Evolutionary conservation across 2,329 filamentous ascomycete genomes (phyloP).

Genomic region (Diaporthe australafricana): DNA sequence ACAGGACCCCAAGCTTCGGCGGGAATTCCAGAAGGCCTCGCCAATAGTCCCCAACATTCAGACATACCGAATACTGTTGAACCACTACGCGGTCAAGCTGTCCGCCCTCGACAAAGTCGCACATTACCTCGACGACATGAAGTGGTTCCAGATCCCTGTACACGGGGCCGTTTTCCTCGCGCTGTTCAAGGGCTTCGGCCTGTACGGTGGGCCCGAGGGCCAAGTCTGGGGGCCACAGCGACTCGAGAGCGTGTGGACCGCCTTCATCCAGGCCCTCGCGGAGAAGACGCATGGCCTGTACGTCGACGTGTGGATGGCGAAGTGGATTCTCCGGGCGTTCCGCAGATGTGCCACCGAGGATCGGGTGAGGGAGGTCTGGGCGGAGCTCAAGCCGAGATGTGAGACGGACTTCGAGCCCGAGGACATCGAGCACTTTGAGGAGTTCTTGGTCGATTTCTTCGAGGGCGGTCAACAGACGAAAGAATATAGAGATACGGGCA

Average conservation of each 20-base stretch:
- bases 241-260: conserved; percentile 75
- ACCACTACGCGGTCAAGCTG: conserved; percentile 74
- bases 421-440: conserved; percentile 40
- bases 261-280: conserved; percentile 69
- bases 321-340: conserved; percentile 73
- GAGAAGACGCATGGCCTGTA: conserved; percentile 58
- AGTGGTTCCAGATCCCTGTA: conserved; percentile 72
- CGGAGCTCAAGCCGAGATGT: conserved; percentile 61
- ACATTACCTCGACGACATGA: conserved; percentile 85
- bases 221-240: conserved; percentile 78
- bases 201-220: conserved; percentile 73
- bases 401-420: conserved; percentile 51
- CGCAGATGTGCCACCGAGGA: conserved; percentile 66
- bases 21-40: conserved; percentile 69
- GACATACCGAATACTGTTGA: conserved; percentile 84
- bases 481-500: conserved; percentile 39
- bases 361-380: conserved; percentile 66
- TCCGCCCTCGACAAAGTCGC: conserved; percentile 80
- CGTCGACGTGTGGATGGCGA: conserved; percentile 70
- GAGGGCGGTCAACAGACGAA: conserved; percentile 53
- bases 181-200: conserved; percentile 84
- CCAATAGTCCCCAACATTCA: conserved; percentile 79
- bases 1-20: conserved; percentile 65
- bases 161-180: conserved; percentile 83
- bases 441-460: conserved; percentile 61